These are phyloP conservation scores for Naganishia antarctica DNA, from an alignment of 768 basidiomycete species.

Conservation along the genomic window DNA sequence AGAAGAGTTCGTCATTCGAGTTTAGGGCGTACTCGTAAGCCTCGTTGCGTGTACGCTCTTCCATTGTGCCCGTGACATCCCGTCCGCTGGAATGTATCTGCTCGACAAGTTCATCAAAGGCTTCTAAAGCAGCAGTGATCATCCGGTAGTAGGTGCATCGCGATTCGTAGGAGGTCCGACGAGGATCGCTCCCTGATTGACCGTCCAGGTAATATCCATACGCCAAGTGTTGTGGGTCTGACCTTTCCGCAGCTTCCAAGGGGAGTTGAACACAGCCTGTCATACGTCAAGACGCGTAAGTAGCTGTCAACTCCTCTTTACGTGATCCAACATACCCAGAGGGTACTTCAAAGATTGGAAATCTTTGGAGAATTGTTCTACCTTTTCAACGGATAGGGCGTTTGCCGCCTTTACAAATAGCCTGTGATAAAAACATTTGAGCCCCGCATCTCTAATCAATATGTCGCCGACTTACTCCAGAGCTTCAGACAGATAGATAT, in stretches of 20 bases:
- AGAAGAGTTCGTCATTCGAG: slow-evolving; percentile 85
- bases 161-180: slow-evolving; percentile 58
- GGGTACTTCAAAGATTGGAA: slow-evolving; percentile 80
- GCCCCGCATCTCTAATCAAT: no score
- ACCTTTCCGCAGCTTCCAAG: slow-evolving; percentile 69
- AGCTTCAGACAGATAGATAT: slow-evolving; percentile 77
- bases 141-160: slow-evolving; percentile 74
- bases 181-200: slow-evolving; percentile 55
- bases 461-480: slow-evolving; percentile 69
- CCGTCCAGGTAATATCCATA: slow-evolving; percentile 49
- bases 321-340: slow-evolving; percentile 58
- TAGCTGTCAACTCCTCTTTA: neutral
- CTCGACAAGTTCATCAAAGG: slow-evolving; percentile 60
- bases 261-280: slow-evolving; percentile 80
- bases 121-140: slow-evolving; percentile 71
- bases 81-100: slow-evolving; percentile 3
- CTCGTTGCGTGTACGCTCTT: slow-evolving; percentile 61
- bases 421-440: no score
- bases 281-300: neutral
- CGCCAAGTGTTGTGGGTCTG: slow-evolving; percentile 56
- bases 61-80: slow-evolving; percentile 3
- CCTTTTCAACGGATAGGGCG: slow-evolving; percentile 73
- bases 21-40: slow-evolving; percentile 82
- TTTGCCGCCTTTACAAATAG: slow-evolving; percentile 83
- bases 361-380: slow-evolving; percentile 80